These are phyloP conservation scores for Craterostigma plantagineum DNA, from an alignment of 257 asterid species.

Conservation along the genomic window DNA sequence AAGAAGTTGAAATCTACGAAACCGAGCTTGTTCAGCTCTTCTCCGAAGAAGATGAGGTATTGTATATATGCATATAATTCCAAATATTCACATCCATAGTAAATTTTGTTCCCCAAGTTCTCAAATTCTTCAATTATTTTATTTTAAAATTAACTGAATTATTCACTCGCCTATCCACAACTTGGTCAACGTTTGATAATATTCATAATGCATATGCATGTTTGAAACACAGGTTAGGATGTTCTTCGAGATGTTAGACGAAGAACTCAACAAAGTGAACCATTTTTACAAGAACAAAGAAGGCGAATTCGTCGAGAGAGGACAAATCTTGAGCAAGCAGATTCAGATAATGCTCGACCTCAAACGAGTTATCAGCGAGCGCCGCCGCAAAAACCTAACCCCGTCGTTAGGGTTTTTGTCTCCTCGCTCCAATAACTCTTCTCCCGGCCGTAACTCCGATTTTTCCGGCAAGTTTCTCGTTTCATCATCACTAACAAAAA, in stretches of 20 bases:
- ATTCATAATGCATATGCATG: neutral
- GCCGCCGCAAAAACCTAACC: constrained; percentile 25
- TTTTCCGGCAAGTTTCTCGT: constrained; percentile 38
- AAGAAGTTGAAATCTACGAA: constrained; percentile 36
- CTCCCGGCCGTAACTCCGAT: constrained; percentile 24
- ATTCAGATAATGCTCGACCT: constrained; percentile 56
- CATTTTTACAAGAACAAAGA: constrained; percentile 57
- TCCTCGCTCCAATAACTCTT: constrained; percentile 18
- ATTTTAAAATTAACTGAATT: too few relatives aligned
- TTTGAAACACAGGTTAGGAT: constrained; percentile 29
- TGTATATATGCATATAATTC: neutral
- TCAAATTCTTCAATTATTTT: too few relatives aligned
- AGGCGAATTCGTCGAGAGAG: constrained; percentile 65
- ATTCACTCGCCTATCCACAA: too few relatives aligned
- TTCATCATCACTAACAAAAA: neutral
- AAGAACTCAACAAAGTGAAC: constrained; percentile 67
- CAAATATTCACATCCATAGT: too few relatives aligned
- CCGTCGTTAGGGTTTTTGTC: constrained; percentile 9
- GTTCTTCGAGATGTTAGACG: constrained; percentile 54
- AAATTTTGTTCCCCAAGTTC: too few relatives aligned
- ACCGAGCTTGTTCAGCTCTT: constrained; percentile 62
- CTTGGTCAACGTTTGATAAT: too few relatives aligned
- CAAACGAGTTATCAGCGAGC: constrained; percentile 34
- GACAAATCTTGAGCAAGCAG: constrained; percentile 50
- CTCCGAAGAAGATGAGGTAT: constrained; percentile 80